Evolutionary conservation across 2,329 filamentous ascomycete species (phyloP).

Genomic region (Fusarium stilboides): DNA sequence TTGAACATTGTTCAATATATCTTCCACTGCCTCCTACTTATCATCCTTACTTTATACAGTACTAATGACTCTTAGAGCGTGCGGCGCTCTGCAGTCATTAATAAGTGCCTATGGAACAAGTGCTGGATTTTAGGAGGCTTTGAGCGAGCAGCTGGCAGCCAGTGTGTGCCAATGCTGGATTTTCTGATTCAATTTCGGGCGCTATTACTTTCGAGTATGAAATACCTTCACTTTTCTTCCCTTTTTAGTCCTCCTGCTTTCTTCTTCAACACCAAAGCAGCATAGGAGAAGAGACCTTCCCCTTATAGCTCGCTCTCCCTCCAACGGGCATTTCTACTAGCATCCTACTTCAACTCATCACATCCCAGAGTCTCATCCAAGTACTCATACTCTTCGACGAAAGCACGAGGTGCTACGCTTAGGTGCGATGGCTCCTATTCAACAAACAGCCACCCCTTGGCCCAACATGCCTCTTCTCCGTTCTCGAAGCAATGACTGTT

Average conservation of each 20-base stretch:
- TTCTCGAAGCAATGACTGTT: conserved; percentile 41
- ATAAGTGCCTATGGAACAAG: background rate
- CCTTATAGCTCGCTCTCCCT: background rate
- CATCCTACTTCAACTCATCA: background rate
- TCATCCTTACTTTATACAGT: background rate
- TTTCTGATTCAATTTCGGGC: background rate
- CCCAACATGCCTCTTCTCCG: background rate
- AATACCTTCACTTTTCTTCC: background rate
- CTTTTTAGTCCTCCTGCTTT: background rate
- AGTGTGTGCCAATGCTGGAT: conserved; percentile 21
- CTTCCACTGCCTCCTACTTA: background rate
- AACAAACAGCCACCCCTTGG: background rate
- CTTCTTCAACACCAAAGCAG: background rate
- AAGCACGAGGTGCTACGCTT: background rate
- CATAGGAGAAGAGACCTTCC: background rate
- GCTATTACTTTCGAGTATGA: too few relatives aligned
- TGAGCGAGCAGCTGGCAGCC: conserved; percentile 25
- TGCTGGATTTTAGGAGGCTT: background rate
- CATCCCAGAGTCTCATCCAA: background rate
- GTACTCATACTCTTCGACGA: background rate
- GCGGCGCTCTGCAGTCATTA: background rate
- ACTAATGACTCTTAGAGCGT: background rate
- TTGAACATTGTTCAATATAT: background rate
- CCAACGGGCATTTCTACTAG: background rate
- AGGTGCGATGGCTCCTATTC: conserved; percentile 2